A percentile compares a stretch with the other conserved stretches of the same genome.
These are phyloP conservation scores for Murraya koenigii DNA, from an alignment of 345 rosid genomes.

Conservation along the genomic window DNA sequence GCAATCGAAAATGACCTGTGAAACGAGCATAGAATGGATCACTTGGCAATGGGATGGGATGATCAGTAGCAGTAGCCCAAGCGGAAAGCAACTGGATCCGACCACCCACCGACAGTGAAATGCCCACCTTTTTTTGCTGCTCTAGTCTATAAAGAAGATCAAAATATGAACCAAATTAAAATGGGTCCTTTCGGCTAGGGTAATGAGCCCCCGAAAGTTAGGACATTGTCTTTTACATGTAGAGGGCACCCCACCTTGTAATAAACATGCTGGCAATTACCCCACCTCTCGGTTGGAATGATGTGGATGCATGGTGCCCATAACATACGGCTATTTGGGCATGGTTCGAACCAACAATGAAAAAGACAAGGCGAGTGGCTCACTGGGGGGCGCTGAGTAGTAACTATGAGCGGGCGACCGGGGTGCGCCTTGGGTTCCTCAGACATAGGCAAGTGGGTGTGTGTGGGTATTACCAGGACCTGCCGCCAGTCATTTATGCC, in stretches of 20 bases:
- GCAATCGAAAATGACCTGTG: constrained; percentile 19
- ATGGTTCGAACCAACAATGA: constrained; percentile 35
- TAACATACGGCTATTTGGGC: constrained; percentile 15
- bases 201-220: constrained; percentile 41
- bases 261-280: constrained; percentile 30
- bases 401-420: background rate
- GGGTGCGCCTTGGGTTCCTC: constrained; percentile 17
- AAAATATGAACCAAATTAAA: background rate
- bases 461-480: background rate
- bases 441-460: constrained; percentile 33
- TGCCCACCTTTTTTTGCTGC: constrained; percentile 9
- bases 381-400: background rate
- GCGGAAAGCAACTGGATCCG: constrained; percentile 11
- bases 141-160: background rate
- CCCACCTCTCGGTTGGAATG: constrained; percentile 45
- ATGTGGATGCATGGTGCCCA: constrained; percentile 33
- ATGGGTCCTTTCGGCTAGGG: constrained; percentile 27
- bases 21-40: constrained; percentile 15
- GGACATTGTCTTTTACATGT: constrained; percentile 42
- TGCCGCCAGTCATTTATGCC: background rate
- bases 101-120: constrained; percentile 47
- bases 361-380: constrained; percentile 24
- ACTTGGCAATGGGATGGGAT: background rate
- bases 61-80: background rate
- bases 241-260: constrained; percentile 39